Evolutionary conservation across 805 yeast species (phyloP).

Genomic region (Kodamaea fukazawae): DNA sequence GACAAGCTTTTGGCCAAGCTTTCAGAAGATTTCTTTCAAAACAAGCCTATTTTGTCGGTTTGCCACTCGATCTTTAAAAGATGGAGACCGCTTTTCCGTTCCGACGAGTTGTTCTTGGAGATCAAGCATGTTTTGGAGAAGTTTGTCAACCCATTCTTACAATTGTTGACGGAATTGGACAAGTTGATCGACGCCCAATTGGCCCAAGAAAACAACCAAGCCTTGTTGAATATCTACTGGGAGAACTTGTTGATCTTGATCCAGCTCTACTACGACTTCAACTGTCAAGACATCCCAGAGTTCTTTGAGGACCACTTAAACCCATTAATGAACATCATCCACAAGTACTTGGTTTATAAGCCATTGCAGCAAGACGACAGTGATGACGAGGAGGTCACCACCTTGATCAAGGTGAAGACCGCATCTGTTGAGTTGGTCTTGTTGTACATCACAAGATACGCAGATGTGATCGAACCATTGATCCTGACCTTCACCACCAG

Average conservation of each 20-base stretch:
- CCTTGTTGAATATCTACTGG: slow-evolving; percentile 53
- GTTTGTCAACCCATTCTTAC: slow-evolving; percentile 76
- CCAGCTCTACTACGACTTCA: slow-evolving; percentile 87
- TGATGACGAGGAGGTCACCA: slow-evolving; percentile 68
- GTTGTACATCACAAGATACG: slow-evolving; percentile 85
- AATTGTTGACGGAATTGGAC: slow-evolving; percentile 68
- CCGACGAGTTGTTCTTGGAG: slow-evolving; percentile 85
- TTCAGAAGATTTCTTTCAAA: slow-evolving; percentile 66
- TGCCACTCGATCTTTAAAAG: slow-evolving; percentile 95
- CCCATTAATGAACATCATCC: slow-evolving; percentile 74
- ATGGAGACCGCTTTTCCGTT: slow-evolving; percentile 93
- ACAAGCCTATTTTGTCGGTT: slow-evolving; percentile 83
- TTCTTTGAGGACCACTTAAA: slow-evolving; percentile 90
- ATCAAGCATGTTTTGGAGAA: slow-evolving; percentile 82
- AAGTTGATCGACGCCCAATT: slow-evolving; percentile 45
- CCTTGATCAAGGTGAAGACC: slow-evolving; percentile 70
- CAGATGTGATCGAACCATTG: slow-evolving; percentile 82
- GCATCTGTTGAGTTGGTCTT: slow-evolving; percentile 82
- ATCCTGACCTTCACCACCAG: slow-evolving; percentile 76
- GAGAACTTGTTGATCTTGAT: slow-evolving; percentile 69
- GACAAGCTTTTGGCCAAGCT: slow-evolving; percentile 71
- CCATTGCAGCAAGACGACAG: slow-evolving; percentile 54
- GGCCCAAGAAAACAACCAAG: slow-evolving; percentile 34
- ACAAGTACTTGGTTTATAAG: slow-evolving; percentile 68
- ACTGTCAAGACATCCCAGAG: slow-evolving; percentile 97